Evolutionary conservation across 257 asterid species (phyloP).

Genomic region (Nicotiana tabacum): DNA sequence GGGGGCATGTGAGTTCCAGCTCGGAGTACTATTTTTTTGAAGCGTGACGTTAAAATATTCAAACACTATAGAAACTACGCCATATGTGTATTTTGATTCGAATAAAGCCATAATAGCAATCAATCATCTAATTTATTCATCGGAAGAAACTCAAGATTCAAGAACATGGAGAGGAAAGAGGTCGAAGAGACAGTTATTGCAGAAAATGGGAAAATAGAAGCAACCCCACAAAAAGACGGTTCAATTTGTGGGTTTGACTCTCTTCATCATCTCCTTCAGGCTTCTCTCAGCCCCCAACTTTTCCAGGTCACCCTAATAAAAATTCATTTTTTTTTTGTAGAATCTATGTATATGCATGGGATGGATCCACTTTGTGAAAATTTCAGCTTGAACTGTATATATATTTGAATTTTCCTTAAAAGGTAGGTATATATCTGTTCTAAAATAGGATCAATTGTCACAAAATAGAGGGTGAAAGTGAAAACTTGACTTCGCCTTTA

Average conservation of each 20-base stretch:
- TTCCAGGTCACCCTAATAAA: slow-evolving; percentile 45
- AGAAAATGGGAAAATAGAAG: slow-evolving; percentile 28
- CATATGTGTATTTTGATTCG: background rate
- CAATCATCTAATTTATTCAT: background rate
- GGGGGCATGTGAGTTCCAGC: too few relatives aligned
- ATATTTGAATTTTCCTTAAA: background rate
- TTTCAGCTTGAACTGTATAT: background rate
- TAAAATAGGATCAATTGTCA: too few relatives aligned
- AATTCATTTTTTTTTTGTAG: background rate
- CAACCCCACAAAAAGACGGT: slow-evolving; percentile 34
- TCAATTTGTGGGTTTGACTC: slow-evolving; percentile 85
- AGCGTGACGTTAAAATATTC: too few relatives aligned
- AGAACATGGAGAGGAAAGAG: slow-evolving; percentile 45
- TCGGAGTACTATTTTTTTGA: too few relatives aligned
- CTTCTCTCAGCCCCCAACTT: slow-evolving; percentile 65
- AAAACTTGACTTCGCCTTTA: too few relatives aligned
- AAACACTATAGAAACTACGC: background rate
- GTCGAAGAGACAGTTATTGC: slow-evolving; percentile 20
- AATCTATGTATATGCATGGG: background rate
- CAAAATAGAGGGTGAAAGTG: too few relatives aligned
- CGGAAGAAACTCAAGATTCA: background rate
- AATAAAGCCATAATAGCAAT: background rate
- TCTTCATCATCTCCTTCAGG: slow-evolving; percentile 68
- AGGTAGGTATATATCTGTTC: too few relatives aligned
- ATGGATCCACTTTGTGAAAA: background rate